Base-by-base conservation (phyloP, 164 flowering plant species). In the Vitis riparia region DNA sequence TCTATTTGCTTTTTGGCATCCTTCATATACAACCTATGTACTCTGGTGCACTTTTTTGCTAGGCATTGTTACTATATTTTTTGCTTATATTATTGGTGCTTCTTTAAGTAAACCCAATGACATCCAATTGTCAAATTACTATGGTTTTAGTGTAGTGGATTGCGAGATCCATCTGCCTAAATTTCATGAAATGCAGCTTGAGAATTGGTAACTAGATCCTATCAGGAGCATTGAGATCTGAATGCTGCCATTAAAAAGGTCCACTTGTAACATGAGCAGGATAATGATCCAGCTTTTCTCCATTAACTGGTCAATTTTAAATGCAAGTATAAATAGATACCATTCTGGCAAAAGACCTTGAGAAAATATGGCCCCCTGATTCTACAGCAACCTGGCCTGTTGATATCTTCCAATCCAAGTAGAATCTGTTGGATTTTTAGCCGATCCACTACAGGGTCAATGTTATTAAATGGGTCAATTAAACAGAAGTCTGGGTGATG, bases 401-500 rank as follows among this genome's bases (percentile, higher is more conserved):
- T 79, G 68, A 87, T 80, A 69, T 76, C 85, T 68, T 85, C 88
- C 83, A 93, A 71, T 19, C 92, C 89, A 74, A 75, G 80, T 56
- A 95, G 83, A 77, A 93, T 70, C 53, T 89, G 74, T 68, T 93
- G 98, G 66, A 90, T 95, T 75, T 72, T 77, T 48, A 86, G 70
- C 23, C 98, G 89, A 77, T 95, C 99, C 81, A 95, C 29, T 62
- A 95, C 84, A 70, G 93, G 93, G 62, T 77, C 82, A 51, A 95
- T 86, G 69, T 83, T 84, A 48, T 79, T 60, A 66, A 95, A 74
- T 50, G 96, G 97, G 68, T 95, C 99, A 50, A 95, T 83, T 14
- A 81, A 78, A 71, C 89, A 85, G 62, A 77, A 82, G 61, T 80
- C 82, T 14, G 82, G 78, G 66, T 82, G 82, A 55, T 71, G 68